These are phyloP conservation scores for Papiliotrema flavescens DNA, from an alignment of 1,284 basidiomycete species.

Conservation along the genomic window DNA sequence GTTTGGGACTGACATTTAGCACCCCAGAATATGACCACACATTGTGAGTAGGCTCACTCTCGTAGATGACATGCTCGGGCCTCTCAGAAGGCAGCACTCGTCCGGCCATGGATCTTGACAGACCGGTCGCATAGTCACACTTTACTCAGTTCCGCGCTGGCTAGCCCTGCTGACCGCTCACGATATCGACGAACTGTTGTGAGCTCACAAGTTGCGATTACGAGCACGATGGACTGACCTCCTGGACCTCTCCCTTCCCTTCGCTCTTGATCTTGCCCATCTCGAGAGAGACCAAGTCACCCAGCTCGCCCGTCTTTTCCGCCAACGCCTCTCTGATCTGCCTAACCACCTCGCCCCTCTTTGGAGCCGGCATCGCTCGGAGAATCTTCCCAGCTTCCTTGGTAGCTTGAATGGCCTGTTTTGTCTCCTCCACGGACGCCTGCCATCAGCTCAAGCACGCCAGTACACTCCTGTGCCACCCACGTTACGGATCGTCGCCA, in stretches of 20 bases:
- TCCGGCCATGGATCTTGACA: slow-evolving; percentile 89
- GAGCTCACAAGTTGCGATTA: slow-evolving; percentile 2
- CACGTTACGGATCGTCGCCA: slow-evolving; percentile 34
- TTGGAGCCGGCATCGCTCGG: slow-evolving; percentile 76
- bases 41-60: slow-evolving; percentile 45
- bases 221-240: slow-evolving; percentile 17
- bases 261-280: slow-evolving; percentile 95
- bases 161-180: slow-evolving; percentile 40
- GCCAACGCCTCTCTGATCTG: slow-evolving; percentile 82
- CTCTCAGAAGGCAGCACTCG: slow-evolving; percentile 78
- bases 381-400: slow-evolving; percentile 62
- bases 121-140: slow-evolving; percentile 69
- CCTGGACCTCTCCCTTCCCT: slow-evolving; percentile 77
- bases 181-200: slow-evolving; percentile 79
- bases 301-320: slow-evolving; percentile 75
- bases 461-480: slow-evolving; percentile 6
- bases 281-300: slow-evolving; percentile 63
- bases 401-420: slow-evolving; percentile 17
- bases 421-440: slow-evolving; percentile 36
- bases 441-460: slow-evolving; percentile 7
- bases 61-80: slow-evolving; percentile 83
- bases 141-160: slow-evolving; percentile 8
- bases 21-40: no score
- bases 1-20: slow-evolving; percentile 64
- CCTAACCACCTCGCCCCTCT: slow-evolving; percentile 79